Evolutionary conservation across 768 basidiomycete genomes (phyloP), one percentile per base, ranked within the genome.

Genomic region (Omphalotus guepiniiformis): DNA sequence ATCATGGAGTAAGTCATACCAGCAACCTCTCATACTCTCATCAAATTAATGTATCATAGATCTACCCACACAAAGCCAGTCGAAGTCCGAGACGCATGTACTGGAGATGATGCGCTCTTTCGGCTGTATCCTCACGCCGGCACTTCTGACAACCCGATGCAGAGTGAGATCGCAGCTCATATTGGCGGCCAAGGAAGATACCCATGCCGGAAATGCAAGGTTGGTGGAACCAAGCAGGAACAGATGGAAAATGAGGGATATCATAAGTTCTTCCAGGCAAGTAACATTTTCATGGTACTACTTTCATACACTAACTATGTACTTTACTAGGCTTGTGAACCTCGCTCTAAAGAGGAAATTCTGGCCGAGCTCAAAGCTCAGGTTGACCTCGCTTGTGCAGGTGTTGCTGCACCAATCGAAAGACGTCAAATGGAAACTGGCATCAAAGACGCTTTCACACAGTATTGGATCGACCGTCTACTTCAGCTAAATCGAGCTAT

Each of bases 381-480:
- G 41, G 18, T 62, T 12, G 4, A n/a, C 4, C 5, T 30, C 2
- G 53, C 60, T 2, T 44, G 39, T 13, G 29, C 22, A 5, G 56
- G 58, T 18, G 55, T 59, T 18, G 44, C 49, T 32, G 37, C 45
- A 0, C 44, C 13, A 1, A 53, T 60, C 1, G 23, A 47, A 3
- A 50, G 54, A 1, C 26, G 48, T 16, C 65, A 69, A 41, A 63
- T 55, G 2, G 46, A 50, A 0, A 61, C 61, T 0, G 68, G 68
- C 7, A 56, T 60, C 8, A 71, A 71, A 37, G 69, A 70, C 34
- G 55, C 52, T 27, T 51, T 63, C 7, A 54, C 65, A 0, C 58
- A 68, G 40, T 41, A 58, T 25, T 68, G 63, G 63, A 65, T 32
- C 30, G n/a, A 26, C 26, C 23, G 30, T 0, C 3, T 29, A 1